A percentile compares a stretch with the other conserved stretches of the same genome.
Evolutionary conservation across 805 yeast species (phyloP).

Genomic region (Clavispora santaluciae): DNA sequence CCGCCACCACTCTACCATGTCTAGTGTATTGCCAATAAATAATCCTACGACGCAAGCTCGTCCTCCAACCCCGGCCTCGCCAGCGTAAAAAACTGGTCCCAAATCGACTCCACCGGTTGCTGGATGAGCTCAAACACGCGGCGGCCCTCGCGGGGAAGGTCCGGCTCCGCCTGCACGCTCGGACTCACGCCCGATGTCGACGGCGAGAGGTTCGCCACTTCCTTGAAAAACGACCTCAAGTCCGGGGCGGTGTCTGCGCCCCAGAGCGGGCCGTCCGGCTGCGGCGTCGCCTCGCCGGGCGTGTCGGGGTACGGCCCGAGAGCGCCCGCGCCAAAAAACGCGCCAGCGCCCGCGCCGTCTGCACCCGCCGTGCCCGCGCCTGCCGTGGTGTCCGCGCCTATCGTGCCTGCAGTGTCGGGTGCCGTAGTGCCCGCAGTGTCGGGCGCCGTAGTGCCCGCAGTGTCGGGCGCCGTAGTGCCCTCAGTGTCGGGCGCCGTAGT

Average conservation of each 20-base stretch:
- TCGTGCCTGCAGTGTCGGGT: too few relatives aligned
- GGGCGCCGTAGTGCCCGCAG: too few relatives aligned
- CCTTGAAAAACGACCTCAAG: constrained; percentile 45
- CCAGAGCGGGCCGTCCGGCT: neutral
- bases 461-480: too few relatives aligned
- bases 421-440: too few relatives aligned
- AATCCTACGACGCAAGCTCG: neutral
- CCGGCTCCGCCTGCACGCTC: constrained; percentile 1
- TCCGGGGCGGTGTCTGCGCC: neutral
- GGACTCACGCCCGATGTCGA: neutral
- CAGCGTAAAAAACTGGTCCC: constrained; percentile 58
- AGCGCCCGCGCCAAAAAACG: neutral
- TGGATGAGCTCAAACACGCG: constrained; percentile 56
- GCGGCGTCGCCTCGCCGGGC: neutral
- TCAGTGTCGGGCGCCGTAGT: too few relatives aligned
- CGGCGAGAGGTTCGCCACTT: constrained; percentile 34
- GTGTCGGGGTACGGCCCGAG: neutral
- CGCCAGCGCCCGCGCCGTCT: neutral
- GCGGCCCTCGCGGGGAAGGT: constrained; percentile 44
- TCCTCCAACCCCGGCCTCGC: neutral
- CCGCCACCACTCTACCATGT: too few relatives aligned
- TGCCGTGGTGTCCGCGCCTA: neutral
- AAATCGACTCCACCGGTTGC: constrained; percentile 61
- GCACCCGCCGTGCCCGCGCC: neutral
- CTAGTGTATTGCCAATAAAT: too few relatives aligned